Evolutionary conservation across 2,329 filamentous ascomycete genomes (phyloP), one percentile per base, ranked within the genome.

Genomic region (Phoma herbarum): DNA sequence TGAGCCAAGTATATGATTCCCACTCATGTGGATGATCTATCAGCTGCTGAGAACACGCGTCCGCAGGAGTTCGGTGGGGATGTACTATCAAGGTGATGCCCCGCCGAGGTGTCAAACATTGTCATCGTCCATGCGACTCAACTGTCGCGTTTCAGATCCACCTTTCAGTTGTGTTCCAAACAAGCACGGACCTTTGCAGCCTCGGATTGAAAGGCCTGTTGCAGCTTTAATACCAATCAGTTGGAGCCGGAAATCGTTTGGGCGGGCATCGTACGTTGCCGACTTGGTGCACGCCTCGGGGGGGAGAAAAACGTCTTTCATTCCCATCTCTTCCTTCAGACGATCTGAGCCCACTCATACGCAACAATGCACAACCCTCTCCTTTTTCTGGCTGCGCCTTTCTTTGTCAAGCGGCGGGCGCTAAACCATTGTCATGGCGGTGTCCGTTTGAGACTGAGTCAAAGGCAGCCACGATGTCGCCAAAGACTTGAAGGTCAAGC

Each of bases 81-180:
- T 2, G n/a, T 16, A 16, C 16, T 20, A 35, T 57, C 35, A 44
- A 48, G 41, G 4, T 43, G 44, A 52, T 14, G 22, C 12, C 3
- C 37, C 14, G 14, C 16, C 29, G n/a, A 16, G 6, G 28, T 52
- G 43, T 52, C 44, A 53, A 44, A 46, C 44, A 52, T 35, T 43
- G 35, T 22, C n/a, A 43, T 49, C 18, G 44, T 58, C 53, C 49
- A 52, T 58, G 49, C 55, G 49, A 14, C 14, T 16, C 43, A 8
- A n/a, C 22, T 45, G 55, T 58, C 43, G 29, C 22, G 55, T 52
- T 45, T 58, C 55, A 52, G 10, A 12, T 2, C 39, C 18, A n/a
- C 39, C 6, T 31, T 29, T n/a, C 22, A 4, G 20, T 8, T 28
- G 28, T 43, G 48, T 49, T 58, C 37, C 43, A 53, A 49, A 44